A percentile compares a stretch with the other conserved stretches of the same genome.
phyloP scores from a whole-genome alignment of 1,139 yeast species.

The Candida glucosophila region DNA sequence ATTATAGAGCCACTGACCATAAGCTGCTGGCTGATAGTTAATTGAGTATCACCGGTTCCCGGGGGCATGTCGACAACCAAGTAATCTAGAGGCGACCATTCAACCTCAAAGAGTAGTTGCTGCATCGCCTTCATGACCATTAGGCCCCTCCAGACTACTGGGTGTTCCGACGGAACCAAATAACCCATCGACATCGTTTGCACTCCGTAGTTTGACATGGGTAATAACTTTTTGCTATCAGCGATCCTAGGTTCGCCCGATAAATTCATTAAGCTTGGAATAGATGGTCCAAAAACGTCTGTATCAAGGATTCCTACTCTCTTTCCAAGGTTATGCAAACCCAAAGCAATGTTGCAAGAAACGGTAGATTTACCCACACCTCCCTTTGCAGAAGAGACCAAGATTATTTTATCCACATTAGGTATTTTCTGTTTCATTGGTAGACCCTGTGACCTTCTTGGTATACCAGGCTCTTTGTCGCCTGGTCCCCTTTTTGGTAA shows the following conservation, averaged over 20 bases:
- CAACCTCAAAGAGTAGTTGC: conserved; percentile 72
- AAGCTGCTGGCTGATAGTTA: conserved; percentile 73
- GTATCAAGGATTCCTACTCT: conserved; percentile 69
- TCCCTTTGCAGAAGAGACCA: conserved; percentile 77
- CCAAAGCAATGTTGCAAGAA: conserved; percentile 58
- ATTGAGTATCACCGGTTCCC: conserved; percentile 85
- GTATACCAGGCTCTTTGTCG: conserved; percentile 18
- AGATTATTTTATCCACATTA: conserved; percentile 51
- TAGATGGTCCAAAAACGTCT: conserved; percentile 78
- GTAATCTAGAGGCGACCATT: conserved; percentile 67
- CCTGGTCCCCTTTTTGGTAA: conserved; percentile 35
- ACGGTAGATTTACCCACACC: conserved; percentile 63
- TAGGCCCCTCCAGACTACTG: conserved; percentile 82
- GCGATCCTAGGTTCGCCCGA: conserved; percentile 60
- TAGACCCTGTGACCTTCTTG: conserved; percentile 38
- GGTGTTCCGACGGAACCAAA: conserved; percentile 55
- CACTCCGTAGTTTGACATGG: conserved; percentile 68
- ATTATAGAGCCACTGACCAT: conserved; percentile 71
- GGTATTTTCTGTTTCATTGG: conserved; percentile 51
- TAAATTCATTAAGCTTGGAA: conserved; percentile 61
- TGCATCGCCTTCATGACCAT: conserved; percentile 85
- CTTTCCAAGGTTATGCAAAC: conserved; percentile 46
- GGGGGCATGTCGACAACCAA: conserved; percentile 84
- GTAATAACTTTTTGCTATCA: conserved; percentile 48
- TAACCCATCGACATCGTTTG: conserved; percentile 91